Conservation (phyloP, 495 filamentous ascomycete species). For the Cercophora sp. region DNA sequence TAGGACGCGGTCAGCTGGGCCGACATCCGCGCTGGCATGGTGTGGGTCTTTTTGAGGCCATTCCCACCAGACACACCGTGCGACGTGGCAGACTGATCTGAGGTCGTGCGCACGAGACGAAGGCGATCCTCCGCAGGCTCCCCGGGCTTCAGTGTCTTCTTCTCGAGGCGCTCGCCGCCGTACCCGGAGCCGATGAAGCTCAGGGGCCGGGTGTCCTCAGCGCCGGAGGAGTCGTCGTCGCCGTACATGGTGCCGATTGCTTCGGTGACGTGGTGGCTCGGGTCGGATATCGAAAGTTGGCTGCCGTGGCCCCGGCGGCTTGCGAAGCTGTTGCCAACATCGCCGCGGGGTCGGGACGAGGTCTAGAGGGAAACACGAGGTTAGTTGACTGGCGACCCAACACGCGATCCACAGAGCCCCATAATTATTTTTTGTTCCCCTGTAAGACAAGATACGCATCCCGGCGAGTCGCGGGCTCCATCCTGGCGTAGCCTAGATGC, state of each 20-base stretch:
- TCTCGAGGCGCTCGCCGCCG: conserved; percentile 34
- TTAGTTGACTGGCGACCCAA: conserved; percentile 20
- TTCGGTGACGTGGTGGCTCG: conserved; percentile 94
- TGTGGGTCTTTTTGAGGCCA: conserved; percentile 36
- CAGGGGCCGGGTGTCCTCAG: conserved; percentile 45
- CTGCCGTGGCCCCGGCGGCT: conserved; percentile 52
- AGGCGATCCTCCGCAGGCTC: conserved; percentile 32
- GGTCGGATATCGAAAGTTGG: conserved; percentile 56
- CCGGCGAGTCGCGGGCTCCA: conserved; percentile 9
- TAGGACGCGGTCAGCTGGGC: conserved; percentile 43
- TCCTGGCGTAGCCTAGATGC: not conserved
- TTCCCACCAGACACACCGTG: conserved; percentile 16
- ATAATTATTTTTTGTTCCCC: conserved; percentile 22
- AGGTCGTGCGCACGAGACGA: conserved; percentile 40
- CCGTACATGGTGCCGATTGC: conserved; percentile 96
- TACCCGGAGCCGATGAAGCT: conserved; percentile 43
- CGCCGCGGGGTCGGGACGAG: conserved; percentile 49
- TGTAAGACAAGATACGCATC: conserved; percentile 13
- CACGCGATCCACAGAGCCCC: conserved; percentile 28
- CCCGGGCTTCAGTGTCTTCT: conserved; percentile 19
- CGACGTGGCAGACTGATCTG: conserved; percentile 29
- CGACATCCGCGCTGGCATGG: conserved; percentile 42
- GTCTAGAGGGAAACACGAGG: conserved; percentile 35
- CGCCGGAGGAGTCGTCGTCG: conserved; percentile 48
- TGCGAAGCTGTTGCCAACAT: conserved; percentile 52